A percentile compares a stretch with the other conserved stretches of the same genome.
phyloP scores from a whole-genome alignment of 2,329 filamentous ascomycete species.

The Delphinella strobiligena region DNA sequence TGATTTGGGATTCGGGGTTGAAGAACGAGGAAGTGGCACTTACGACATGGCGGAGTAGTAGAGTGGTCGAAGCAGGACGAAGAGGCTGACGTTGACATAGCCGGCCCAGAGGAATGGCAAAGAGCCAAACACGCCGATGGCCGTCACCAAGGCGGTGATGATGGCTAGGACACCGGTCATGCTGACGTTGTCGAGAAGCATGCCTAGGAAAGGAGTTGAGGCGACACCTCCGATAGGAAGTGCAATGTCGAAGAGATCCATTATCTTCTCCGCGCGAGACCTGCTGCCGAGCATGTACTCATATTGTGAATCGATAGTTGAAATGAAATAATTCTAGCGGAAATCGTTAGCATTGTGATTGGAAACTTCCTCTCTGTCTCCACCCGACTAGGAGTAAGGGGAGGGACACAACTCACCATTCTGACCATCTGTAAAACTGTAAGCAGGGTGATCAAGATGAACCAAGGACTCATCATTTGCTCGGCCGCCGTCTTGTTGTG shows the following conservation, averaged over 20 bases:
- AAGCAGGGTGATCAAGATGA: slow-evolving; percentile 69
- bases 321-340: slow-evolving; percentile 75
- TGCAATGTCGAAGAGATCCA: slow-evolving; percentile 72
- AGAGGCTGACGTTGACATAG: slow-evolving; percentile 64
- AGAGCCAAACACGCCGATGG: slow-evolving; percentile 67
- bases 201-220: slow-evolving; percentile 76
- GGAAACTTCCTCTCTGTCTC: no score
- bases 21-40: slow-evolving; percentile 2
- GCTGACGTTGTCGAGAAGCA: slow-evolving; percentile 63
- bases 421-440: slow-evolving; percentile 41
- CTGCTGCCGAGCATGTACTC: slow-evolving; percentile 58
- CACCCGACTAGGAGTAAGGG: no score
- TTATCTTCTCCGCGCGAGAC: slow-evolving; percentile 53
- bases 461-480: slow-evolving; percentile 74
- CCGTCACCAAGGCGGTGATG: slow-evolving; percentile 59
- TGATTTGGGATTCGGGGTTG: not conserved
- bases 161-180: slow-evolving; percentile 58
- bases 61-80: slow-evolving; percentile 73
- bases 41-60: slow-evolving; percentile 75
- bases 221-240: slow-evolving; percentile 70
- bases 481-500: slow-evolving; percentile 57
- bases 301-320: slow-evolving; percentile 73
- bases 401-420: slow-evolving; percentile 18
- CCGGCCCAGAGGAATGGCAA: slow-evolving; percentile 59
- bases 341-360: no score